Conservation (phyloP, 2,329 filamentous ascomycete genomes). For the Cercospora nicotianae region DNA sequence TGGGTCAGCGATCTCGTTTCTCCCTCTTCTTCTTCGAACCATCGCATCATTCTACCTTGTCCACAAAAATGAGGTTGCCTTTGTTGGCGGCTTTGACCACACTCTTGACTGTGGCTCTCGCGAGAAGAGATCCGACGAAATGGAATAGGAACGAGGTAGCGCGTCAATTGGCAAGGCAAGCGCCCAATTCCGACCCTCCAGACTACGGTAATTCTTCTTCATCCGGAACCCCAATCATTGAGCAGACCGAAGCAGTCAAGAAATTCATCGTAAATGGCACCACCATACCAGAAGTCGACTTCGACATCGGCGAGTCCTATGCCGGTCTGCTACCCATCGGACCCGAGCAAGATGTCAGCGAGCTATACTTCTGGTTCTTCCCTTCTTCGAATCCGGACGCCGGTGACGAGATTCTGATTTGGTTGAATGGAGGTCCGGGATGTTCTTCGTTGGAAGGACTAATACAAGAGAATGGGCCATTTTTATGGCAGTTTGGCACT, state of each 20-base stretch:
- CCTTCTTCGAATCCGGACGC: slow-evolving; percentile 43
- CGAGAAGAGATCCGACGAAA: slow-evolving; percentile 1
- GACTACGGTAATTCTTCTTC: neutral
- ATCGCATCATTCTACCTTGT: neutral
- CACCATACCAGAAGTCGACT: slow-evolving; percentile 38
- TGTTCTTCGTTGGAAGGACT: slow-evolving; percentile 50
- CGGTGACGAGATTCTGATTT: slow-evolving; percentile 46
- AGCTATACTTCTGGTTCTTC: slow-evolving; percentile 55
- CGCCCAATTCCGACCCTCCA: neutral
- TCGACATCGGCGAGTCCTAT: slow-evolving; percentile 41
- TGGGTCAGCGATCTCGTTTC: neutral
- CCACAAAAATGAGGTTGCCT: neutral
- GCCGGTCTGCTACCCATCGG: slow-evolving; percentile 39
- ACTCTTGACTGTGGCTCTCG: neutral
- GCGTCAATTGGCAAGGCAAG: slow-evolving; percentile 2
- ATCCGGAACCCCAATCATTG: slow-evolving; percentile 38
- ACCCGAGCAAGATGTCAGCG: slow-evolving; percentile 30
- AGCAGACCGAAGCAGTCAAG: slow-evolving; percentile 45
- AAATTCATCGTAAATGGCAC: slow-evolving; percentile 43
- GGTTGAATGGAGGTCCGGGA: slow-evolving; percentile 46
- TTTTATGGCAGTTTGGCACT: slow-evolving; percentile 51
- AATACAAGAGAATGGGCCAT: slow-evolving; percentile 49
- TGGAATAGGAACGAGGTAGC: neutral
- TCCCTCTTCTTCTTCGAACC: neutral
- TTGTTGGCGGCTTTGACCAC: neutral